These are phyloP conservation scores for Elaphomyces granulatus DNA, from an alignment of 495 filamentous ascomycete genomes.

Conservation along the genomic window DNA sequence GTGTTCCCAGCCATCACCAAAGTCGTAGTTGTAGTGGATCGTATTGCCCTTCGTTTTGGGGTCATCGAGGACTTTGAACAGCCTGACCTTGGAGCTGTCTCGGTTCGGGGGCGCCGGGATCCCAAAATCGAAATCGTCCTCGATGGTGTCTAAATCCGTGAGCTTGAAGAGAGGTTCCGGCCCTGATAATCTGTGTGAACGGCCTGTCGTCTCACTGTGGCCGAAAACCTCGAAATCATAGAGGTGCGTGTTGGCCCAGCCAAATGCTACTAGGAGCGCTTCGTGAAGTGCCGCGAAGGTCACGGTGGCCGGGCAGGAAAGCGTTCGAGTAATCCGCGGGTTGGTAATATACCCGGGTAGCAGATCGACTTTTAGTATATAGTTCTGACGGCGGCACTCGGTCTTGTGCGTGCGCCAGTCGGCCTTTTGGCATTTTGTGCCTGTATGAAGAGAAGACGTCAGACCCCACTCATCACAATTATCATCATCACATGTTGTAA, in stretches of 20 bases:
- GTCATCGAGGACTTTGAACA: neutral
- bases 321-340: constrained; percentile 17
- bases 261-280: constrained; percentile 20
- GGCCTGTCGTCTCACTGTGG: neutral
- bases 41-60: neutral
- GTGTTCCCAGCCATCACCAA: constrained; percentile 1
- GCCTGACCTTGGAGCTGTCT: neutral
- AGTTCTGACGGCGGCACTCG: neutral
- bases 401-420: neutral
- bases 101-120: neutral
- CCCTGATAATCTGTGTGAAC: neutral
- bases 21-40: constrained; percentile 1
- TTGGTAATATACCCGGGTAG: constrained; percentile 6
- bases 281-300: constrained; percentile 17
- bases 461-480: neutral
- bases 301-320: constrained; percentile 21
- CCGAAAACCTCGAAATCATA: constrained; percentile 8
- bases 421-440: neutral
- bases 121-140: neutral
- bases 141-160: neutral
- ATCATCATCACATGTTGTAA: neutral
- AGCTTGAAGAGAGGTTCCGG: neutral
- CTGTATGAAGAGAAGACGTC: neutral
- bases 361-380: neutral
- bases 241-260: constrained; percentile 13